Base-by-base conservation (phyloP, 2,329 filamentous ascomycete genomes). In the Claviceps maximensis region DNA sequence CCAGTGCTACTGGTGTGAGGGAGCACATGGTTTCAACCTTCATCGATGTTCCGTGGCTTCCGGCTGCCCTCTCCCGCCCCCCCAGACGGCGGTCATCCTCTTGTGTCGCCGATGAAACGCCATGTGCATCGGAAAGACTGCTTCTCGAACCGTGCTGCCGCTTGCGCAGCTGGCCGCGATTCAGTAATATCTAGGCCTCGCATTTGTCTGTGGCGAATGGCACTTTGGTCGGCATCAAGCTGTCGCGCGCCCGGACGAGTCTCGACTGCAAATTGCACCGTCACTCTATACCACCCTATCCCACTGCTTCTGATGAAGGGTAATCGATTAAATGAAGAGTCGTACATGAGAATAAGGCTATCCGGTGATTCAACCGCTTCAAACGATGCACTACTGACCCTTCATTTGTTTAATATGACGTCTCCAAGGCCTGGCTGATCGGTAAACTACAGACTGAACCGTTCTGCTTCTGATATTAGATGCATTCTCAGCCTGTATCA, bases 321-420 rank as follows among this genome's bases (percentile, higher is more conserved):
- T 41, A 55, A 54, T 51, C 50, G 29, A 52, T n/a, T n/a, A n/a
- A n/a, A n/a, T n/a, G n/a, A n/a, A n/a, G n/a, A n/a, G n/a, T n/a
- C n/a, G n/a, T n/a, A n/a, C n/a, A n/a, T 66, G 65, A 63, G 64
- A 65, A 65, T 69, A 64, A 66, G 60, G 49, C 59, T 53, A 54
- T 60, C 7, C 60, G 47, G 59, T 69, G 67, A 68, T 65, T 66
- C 62, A 58, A 63, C 54, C 47, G 42, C 51, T 49, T 49, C 23
- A 31, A 53, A 47, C 42, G 19, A 8, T 17, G 17, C 9, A 2
- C 31, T 33, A 33, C 25, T 38, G 13, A 9, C 4, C 7, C 7
- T 44, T 2, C 5, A n/a, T n/a, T n/a, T n/a, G n/a, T n/a, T n/a
- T n/a, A n/a, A n/a, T n/a, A 17, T 8, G 23, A 27, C 21, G 4